Evolutionary conservation across 768 basidiomycete species (phyloP).

Genomic region (Cytidiella melzeri): DNA sequence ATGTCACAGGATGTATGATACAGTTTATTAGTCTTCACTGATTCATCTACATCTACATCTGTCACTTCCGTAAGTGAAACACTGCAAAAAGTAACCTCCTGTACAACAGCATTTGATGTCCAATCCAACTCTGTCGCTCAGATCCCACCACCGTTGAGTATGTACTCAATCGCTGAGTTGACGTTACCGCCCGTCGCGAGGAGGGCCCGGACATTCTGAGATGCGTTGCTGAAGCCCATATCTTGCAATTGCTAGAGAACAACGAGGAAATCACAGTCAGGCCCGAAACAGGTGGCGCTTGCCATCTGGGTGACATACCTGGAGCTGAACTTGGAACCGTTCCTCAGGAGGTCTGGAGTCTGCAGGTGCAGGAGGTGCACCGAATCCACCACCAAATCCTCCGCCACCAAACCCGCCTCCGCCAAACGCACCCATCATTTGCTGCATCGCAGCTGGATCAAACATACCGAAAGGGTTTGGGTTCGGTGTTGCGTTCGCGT

Average conservation of each 20-base stretch:
- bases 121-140: slow-evolving; percentile 18
- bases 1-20: background rate
- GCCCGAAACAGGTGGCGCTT: background rate
- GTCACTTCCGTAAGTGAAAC: background rate
- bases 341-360: slow-evolving; percentile 83
- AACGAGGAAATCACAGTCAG: background rate
- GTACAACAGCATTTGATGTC: slow-evolving; percentile 3
- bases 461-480: slow-evolving; percentile 19
- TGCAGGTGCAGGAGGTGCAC: slow-evolving; percentile 42
- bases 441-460: slow-evolving; percentile 41
- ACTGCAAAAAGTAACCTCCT: slow-evolving; percentile 2
- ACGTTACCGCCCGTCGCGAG: slow-evolving; percentile 92
- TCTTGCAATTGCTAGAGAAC: slow-evolving; percentile 73
- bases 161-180: slow-evolving; percentile 88
- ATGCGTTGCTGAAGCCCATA: slow-evolving; percentile 90
- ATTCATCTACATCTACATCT: background rate
- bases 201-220: slow-evolving; percentile 86
- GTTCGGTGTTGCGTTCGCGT: slow-evolving; percentile 18
- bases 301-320: slow-evolving; percentile 37
- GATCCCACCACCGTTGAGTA: slow-evolving; percentile 74
- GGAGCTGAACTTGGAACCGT: slow-evolving; percentile 82
- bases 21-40: background rate
- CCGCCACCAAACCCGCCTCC: slow-evolving; percentile 19
- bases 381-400: slow-evolving; percentile 20
- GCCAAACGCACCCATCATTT: slow-evolving; percentile 30